phyloP scores from a whole-genome alignment of 78 protist genomes.

The Dictyostelium capitatum region DNA sequence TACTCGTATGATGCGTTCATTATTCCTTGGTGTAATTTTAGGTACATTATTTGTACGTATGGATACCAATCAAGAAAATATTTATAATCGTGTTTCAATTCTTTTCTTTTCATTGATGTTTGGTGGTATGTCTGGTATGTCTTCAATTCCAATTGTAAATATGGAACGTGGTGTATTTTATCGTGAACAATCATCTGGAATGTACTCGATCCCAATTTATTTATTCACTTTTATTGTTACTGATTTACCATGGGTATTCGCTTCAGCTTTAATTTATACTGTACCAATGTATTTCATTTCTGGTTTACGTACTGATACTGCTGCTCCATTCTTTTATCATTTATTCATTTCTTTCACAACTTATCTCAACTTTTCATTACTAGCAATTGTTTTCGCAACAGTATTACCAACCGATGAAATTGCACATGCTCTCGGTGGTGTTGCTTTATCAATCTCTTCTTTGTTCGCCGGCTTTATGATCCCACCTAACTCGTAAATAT shows the following conservation, averaged over 20 bases:
- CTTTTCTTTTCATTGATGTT: conserved; percentile 78
- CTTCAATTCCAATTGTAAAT: conserved; percentile 54
- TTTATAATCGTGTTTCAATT: conserved; percentile 47
- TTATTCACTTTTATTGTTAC: conserved; percentile 40
- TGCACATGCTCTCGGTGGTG: conserved; percentile 74
- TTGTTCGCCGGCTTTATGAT: conserved; percentile 71
- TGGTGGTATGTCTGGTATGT: conserved; percentile 79
- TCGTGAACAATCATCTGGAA: conserved; percentile 72
- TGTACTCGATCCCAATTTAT: conserved; percentile 74
- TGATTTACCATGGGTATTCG: conserved; percentile 69
- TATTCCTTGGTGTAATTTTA: conserved; percentile 58
- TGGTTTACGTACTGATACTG: conserved; percentile 21
- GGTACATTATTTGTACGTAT: conserved; percentile 64
- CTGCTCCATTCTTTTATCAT: conserved; percentile 67
- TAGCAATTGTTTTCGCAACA: conserved; percentile 50
- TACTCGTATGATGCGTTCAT: conserved; percentile 54
- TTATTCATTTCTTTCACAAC: conserved; percentile 10
- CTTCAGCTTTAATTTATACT: conserved; percentile 36
- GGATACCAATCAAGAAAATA: conserved; percentile 45
- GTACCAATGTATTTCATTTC: conserved; percentile 59
- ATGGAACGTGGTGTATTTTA: conserved; percentile 82
- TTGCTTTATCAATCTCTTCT: neutral
- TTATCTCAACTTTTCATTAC: conserved; percentile 28
- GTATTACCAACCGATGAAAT: conserved; percentile 69
- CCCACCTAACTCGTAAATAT: too few species aligned